Percentiles rank a stretch among this genome's conserved stretches.
These are phyloP conservation scores for Phytopythium aichiense DNA, from an alignment of 352 stramenopile genomes.

Conservation along the genomic window DNA sequence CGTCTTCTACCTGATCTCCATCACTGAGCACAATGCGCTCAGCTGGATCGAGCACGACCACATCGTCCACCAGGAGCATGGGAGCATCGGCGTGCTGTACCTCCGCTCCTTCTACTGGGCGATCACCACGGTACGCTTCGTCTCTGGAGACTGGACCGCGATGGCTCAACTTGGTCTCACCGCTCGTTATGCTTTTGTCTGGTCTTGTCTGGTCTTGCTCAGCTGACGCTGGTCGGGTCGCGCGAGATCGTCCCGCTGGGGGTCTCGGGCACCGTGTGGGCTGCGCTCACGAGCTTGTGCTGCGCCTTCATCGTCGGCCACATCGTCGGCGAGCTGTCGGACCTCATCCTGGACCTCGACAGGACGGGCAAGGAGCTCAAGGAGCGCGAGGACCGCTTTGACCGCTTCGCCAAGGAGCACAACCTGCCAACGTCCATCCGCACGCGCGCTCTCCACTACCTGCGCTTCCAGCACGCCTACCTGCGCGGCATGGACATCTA, in stretches of 20 bases:
- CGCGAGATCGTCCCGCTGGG: slow-evolving; percentile 63
- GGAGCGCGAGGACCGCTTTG: slow-evolving; percentile 57
- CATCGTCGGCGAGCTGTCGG: slow-evolving; percentile 72
- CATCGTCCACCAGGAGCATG: slow-evolving; percentile 64
- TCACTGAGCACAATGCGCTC: slow-evolving; percentile 52
- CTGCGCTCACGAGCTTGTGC: slow-evolving; percentile 55
- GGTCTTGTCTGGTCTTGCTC: not conserved
- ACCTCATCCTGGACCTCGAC: slow-evolving; percentile 74
- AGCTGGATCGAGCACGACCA: slow-evolving; percentile 70
- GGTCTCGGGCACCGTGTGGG: slow-evolving; percentile 59
- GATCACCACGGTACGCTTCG: slow-evolving; percentile 43
- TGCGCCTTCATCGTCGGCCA: slow-evolving; percentile 78
- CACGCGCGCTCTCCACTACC: slow-evolving; percentile 57
- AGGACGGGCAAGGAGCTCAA: slow-evolving; percentile 72
- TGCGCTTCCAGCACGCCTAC: slow-evolving; percentile 69
- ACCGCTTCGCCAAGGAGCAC: slow-evolving; percentile 68
- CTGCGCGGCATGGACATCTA: slow-evolving; percentile 69
- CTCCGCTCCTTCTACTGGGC: slow-evolving; percentile 77
- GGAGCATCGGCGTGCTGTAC: slow-evolving; percentile 45
- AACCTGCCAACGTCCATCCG: slow-evolving; percentile 49
- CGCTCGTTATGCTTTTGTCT: slow-evolving; percentile 7
- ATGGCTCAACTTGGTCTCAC: slow-evolving; percentile 2
- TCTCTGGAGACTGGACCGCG: not conserved
- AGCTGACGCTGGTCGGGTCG: slow-evolving; percentile 68
- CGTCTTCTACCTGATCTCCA: slow-evolving; percentile 70